These are phyloP conservation scores for Leishmania amazonensis DNA, from an alignment of 208 protist species.

Conservation along the genomic window DNA sequence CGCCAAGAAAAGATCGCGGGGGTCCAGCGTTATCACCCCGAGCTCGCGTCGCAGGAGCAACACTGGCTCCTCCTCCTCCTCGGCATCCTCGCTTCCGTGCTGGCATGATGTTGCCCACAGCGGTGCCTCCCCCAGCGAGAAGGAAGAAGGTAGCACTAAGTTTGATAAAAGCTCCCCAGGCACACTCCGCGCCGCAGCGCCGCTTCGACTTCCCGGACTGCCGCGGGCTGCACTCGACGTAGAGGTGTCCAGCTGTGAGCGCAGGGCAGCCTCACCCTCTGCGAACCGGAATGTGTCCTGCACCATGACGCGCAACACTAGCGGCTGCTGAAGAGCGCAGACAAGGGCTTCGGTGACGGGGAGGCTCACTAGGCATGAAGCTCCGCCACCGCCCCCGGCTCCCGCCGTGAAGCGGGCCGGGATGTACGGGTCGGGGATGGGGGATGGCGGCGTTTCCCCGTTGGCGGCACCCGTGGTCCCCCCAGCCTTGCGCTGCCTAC, in stretches of 20 bases:
- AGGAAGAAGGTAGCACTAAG: background rate
- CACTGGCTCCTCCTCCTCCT: slow-evolving; percentile 10
- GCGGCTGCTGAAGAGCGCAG: slow-evolving; percentile 22
- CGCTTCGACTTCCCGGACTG: background rate
- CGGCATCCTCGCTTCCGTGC: slow-evolving; percentile 1
- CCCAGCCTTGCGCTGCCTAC: slow-evolving; percentile 12
- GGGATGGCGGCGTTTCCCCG: background rate
- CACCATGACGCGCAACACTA: slow-evolving; percentile 19
- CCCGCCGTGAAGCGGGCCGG: slow-evolving; percentile 11
- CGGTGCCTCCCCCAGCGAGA: background rate
- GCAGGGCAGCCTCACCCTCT: slow-evolving; percentile 8
- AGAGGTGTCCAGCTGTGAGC: slow-evolving; percentile 9
- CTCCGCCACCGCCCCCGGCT: slow-evolving; percentile 5
- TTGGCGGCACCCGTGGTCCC: background rate
- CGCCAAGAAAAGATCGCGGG: background rate
- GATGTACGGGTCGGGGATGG: slow-evolving; percentile 15
- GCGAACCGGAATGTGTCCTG: slow-evolving; percentile 24
- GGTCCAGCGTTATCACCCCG: slow-evolving; percentile 7
- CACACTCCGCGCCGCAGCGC: background rate
- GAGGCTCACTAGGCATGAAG: slow-evolving; percentile 15
- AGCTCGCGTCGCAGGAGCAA: slow-evolving; percentile 10
- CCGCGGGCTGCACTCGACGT: background rate
- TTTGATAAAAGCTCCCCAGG: slow-evolving; percentile 4
- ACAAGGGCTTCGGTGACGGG: slow-evolving; percentile 15
- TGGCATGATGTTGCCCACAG: background rate